Conservation (phyloP, 495 filamentous ascomycete genomes). For the Glonium stellatum region DNA sequence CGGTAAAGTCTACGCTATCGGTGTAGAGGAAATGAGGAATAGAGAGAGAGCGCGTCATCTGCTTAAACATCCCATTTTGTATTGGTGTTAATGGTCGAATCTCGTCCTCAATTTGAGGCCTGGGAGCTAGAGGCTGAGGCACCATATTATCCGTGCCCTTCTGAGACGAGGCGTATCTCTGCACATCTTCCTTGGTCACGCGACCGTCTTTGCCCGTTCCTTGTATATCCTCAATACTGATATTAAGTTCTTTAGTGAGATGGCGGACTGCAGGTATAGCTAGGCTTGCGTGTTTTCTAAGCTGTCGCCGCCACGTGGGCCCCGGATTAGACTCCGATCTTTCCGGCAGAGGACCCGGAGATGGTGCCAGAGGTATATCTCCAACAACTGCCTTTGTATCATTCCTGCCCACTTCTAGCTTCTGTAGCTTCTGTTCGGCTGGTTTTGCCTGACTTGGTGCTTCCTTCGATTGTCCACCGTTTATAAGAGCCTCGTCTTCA, state of each 20-base stretch:
- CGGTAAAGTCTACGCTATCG: conserved; percentile 73
- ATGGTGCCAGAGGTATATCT: conserved; percentile 5
- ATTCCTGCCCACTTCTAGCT: conserved; percentile 18
- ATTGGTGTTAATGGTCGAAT: conserved; percentile 61
- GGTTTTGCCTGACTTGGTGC: conserved; percentile 10
- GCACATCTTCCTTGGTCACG: conserved; percentile 90
- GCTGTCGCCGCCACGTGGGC: conserved; percentile 1
- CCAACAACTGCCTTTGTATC: conserved; percentile 18
- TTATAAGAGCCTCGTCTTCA: conserved; percentile 45
- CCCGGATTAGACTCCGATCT: conserved; percentile 3
- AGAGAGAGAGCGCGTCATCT: conserved; percentile 85
- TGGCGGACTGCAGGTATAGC: conserved; percentile 93
- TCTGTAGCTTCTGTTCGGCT: conserved; percentile 26
- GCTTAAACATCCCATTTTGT: conserved; percentile 92
- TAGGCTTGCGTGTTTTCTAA: conserved; percentile 55
- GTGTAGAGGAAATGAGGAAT: conserved; percentile 94
- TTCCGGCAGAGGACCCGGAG: conserved; percentile 8
- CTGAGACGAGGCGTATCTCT: conserved; percentile 51
- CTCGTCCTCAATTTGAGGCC: conserved; percentile 47
- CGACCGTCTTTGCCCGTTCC: conserved; percentile 91
- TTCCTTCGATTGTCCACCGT: conserved; percentile 19
- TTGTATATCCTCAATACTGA: conserved; percentile 67
- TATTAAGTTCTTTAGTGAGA: conserved; percentile 64
- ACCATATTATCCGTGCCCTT: conserved; percentile 26
- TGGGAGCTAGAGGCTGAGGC: conserved; percentile 12